Base-by-base conservation (phyloP, 169 alveolate genomes). In the Plasmodium vinckei region DNA sequence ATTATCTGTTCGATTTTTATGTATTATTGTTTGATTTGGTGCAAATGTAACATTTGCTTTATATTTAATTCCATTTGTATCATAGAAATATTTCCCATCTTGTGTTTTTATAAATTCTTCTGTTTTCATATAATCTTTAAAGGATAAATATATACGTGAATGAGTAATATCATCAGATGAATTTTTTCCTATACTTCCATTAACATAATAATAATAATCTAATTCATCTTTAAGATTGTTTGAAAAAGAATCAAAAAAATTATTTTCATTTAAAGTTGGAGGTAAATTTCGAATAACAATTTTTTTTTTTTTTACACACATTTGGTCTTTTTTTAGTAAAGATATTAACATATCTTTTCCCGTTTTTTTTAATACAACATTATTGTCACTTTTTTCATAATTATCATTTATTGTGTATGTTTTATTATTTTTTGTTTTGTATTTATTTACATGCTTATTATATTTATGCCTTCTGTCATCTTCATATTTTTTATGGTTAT, bases 141-240 rank as follows among this genome's bases (percentile, higher is more conserved):
- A 82, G 61, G 90, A 82, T 82, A 82, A 82, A 59, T 82, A 82
- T 69, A 82, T 82, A 54, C 90, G 84, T 17, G 90, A 82, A 67
- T 82, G 56, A 1, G 46, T 82, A 9, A 82, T 82, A 67, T 82
- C 90, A 42, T 27, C 60, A 15, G 67, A n/a, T 12, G 82, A 44
- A 67, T 82, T 39, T 47, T 67, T 67, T 65, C 72, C 70, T 54
- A 53, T 33, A 53, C 69, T 65, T 27, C 90, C 90, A 49, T 67
- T 82, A 54, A 82, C 90, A 82, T 53, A 82, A 70, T 82, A 82
- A 54, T 82, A 82, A 82, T 82, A 82, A 82, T 82, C 90, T 54
- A 82, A 82, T 67, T 82, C 90, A 65, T 82, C 90, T 65, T 82
- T 82, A 46, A 82, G 57, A 57, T 67, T 82, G 33, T 60, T 82